Evolutionary conservation across 2,329 filamentous ascomycete genomes (phyloP).

Genomic region (Tolypocladium tropicale): DNA sequence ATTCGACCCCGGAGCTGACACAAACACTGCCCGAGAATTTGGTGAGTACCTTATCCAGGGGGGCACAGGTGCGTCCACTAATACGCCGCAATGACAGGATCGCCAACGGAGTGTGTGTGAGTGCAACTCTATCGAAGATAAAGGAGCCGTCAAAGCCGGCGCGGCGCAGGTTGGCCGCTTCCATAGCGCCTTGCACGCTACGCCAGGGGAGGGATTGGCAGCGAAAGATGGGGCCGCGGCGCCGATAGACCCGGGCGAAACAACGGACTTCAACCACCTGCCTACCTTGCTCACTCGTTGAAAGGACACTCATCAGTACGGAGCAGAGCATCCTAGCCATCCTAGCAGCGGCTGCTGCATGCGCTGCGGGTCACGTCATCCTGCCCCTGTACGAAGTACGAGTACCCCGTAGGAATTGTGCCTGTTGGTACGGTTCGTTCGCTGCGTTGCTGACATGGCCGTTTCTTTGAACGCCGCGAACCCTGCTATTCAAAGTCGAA

Average conservation of each 20-base stretch:
- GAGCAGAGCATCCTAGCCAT: too few relatives aligned
- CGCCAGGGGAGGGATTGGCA: not conserved
- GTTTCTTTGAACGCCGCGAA: not conserved
- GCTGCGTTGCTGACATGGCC: not conserved
- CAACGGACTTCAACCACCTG: not conserved
- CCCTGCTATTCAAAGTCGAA: not conserved
- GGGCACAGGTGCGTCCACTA: too few relatives aligned
- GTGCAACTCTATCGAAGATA: not conserved
- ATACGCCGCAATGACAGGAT: not conserved
- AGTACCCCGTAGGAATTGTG: too few relatives aligned
- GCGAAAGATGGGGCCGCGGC: not conserved
- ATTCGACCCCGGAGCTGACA: not conserved
- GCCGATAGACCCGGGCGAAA: slow-evolving; percentile 1
- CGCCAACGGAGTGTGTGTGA: not conserved
- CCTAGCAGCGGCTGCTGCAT: not conserved
- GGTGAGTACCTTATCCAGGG: too few relatives aligned
- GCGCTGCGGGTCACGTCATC: not conserved
- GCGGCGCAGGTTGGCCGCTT: slow-evolving; percentile 7
- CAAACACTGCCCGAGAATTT: not conserved
- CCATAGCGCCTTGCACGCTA: not conserved
- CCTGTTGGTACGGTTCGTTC: not conserved
- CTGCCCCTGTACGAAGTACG: not conserved
- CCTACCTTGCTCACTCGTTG: not conserved
- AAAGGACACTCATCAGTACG: not conserved
- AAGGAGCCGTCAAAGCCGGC: slow-evolving; percentile 10